Conservation (phyloP, 2,329 filamentous ascomycete genomes). For the Canariomyces notabilis region DNA sequence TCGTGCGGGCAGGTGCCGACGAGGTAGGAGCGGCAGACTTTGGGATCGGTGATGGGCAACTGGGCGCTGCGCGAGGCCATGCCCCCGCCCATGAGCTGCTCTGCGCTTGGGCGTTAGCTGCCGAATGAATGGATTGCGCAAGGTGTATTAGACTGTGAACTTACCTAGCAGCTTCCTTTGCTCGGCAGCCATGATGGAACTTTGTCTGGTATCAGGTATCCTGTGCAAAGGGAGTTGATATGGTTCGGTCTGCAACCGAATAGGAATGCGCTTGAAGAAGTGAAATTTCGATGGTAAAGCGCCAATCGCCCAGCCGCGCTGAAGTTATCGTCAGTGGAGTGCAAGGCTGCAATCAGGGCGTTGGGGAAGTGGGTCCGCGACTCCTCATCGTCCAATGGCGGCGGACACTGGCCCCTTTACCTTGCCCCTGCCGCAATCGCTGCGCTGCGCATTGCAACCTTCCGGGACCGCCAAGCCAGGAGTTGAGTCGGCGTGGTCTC, state of each 20-base stretch:
- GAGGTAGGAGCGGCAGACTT: slow-evolving; percentile 91
- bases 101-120: slow-evolving; percentile 36
- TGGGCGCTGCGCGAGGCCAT: slow-evolving; percentile 70
- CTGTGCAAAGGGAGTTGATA: not conserved
- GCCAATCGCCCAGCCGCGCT: not conserved
- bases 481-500: not conserved
- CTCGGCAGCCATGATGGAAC: slow-evolving; percentile 75
- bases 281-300: not conserved
- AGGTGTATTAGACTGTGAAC: slow-evolving; percentile 21
- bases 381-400: not conserved
- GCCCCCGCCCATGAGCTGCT: slow-evolving; percentile 86
- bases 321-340: too few species aligned
- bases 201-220: not conserved
- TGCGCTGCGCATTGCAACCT: not conserved
- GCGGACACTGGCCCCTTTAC: not conserved
- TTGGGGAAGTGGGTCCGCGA: not conserved
- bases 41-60: slow-evolving; percentile 82
- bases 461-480: not conserved
- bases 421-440: not conserved
- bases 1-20: slow-evolving; percentile 95
- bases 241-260: not conserved
- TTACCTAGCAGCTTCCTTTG: slow-evolving; percentile 88
- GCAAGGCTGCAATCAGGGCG: not conserved
- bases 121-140: not conserved
- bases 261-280: not conserved